Evolutionary conservation across 768 basidiomycete species (phyloP), one percentile per base, ranked within the genome.

Genomic region (Pleurotus citrinopileatus): DNA sequence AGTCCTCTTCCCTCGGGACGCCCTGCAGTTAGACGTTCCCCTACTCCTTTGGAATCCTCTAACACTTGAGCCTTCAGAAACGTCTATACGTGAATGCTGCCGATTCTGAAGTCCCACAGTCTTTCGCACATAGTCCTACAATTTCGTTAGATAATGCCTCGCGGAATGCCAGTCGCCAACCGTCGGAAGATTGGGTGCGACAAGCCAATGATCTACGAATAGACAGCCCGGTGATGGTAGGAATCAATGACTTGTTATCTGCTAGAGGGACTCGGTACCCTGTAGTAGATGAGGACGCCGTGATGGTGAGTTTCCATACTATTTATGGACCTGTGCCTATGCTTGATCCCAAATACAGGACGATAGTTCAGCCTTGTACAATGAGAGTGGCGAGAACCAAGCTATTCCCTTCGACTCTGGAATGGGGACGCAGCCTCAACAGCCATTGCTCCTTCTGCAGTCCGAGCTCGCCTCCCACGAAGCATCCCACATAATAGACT

Each of bases 181-280:
- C 70, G 15, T 77, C 81, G 7, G 89, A 89, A 55, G 88, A 91
- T 62, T 91, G 87, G 89, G 88, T 91, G 9, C 73, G 75, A 55
- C 86, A 84, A 62, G 80, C 89, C 3, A 77, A 80, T 52, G 84
- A 78, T 43, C 75, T 91, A 56, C 76, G 78, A n/a, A 86, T 91
- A 19, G 77, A 79, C 51, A 81, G 81, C 57, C 79, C 81, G 40
- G 60, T 69, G 42, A 66, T 65, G 26, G 53, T 63, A 40, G 62
- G 54, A 42, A 37, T 37, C n/a, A 51, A 51, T 9, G 48, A 51
- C 9, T 28, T 19, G 9, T 36, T 51, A n/a, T 19, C 28, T 28
- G 32, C 8, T 22, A 51, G 29, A 37, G 46, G 12, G 17, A 15
- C 26, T 17, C 25, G 46, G 19, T 51, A 51, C 23, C 29, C 48